phyloP scores from a whole-genome alignment of 768 basidiomycete genomes.

The Termitomyces sp. region DNA sequence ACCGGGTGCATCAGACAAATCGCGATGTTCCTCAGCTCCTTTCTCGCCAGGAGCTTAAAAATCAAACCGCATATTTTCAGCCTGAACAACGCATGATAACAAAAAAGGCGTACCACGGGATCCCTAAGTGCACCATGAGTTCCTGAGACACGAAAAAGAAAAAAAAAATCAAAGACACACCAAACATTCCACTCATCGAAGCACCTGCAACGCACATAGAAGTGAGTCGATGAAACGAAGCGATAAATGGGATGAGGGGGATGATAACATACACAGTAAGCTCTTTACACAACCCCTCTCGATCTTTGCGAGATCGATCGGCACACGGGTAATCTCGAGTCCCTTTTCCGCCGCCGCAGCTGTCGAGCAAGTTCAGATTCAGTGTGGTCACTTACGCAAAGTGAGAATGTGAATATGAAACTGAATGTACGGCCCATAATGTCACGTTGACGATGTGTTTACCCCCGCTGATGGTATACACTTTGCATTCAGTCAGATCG shows the following conservation, averaged over 20 bases:
- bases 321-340: conserved; percentile 45
- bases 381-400: not conserved
- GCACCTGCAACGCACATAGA: conserved; percentile 24
- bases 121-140: conserved; percentile 25
- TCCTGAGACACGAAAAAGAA: not conserved
- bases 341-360: conserved; percentile 53
- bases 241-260: not conserved
- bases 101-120: conserved; percentile 38
- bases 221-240: no score
- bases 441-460: conserved; percentile 53
- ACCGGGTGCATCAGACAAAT: conserved; percentile 51
- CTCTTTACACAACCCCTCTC: conserved; percentile 35
- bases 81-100: no score
- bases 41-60: conserved; percentile 41
- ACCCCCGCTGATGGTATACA: conserved; percentile 40
- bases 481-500: conserved; percentile 23
- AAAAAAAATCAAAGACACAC: conserved; percentile 21
- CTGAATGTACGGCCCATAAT: conserved; percentile 42
- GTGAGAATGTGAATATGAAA: not conserved
- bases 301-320: conserved; percentile 53
- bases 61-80: not conserved
- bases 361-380: conserved; percentile 9
- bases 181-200: conserved; percentile 63
- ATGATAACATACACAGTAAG: conserved; percentile 32
- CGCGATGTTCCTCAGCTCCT: conserved; percentile 54